Base-by-base conservation (phyloP, 1,139 yeast species). In the Spathaspora sp. region DNA sequence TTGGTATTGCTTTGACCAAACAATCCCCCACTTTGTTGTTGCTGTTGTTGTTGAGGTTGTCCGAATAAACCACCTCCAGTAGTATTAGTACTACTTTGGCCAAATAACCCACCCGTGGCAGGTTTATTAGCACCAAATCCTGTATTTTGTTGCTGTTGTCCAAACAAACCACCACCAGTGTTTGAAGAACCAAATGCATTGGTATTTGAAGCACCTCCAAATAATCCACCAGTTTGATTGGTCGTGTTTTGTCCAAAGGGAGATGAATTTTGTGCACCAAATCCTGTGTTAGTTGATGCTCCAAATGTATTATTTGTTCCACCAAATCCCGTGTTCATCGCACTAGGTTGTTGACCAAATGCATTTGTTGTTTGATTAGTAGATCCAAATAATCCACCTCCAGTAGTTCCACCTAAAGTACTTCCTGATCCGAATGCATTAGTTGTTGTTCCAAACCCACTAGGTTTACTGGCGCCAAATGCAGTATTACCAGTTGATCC, bases 61-160 rank as follows among this genome's bases (percentile, higher is more conserved):
- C 52, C 51, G 43, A 58, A 53, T 44, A 47, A 47, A n/a, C 51
- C 49, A n/a, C 51, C 49, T 18, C 41, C 61, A 50, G 44, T 31
- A 49, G 43, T 37, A 43, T 41, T 38, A 51, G 52, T 51, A 42
- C 38, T 34, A 47, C 8, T 43, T 59, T 56, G 17, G n/a, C 76
- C 76, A 53, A 70, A 67, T n/a, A 64, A 50, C 1, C 58, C 57
- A 34, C 68, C 65, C 23, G 66, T 63, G 6, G 59, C 54, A 10
- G 62, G 59, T 37, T 55, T 56, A 40, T 47, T 52, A n/a, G 54
- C 54, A 11, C 59, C 60, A 47, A 65, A 65, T 13, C 49, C 43
- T 17, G 55, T 38, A 8, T 51, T 45, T 8, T 43, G 43, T 24
- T 23, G 39, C 6, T 11, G 29, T 16, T 20, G 24, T 13, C 41